Conservation (phyloP, 2,329 filamentous ascomycete genomes). For the Aspergillus ruber region DNA sequence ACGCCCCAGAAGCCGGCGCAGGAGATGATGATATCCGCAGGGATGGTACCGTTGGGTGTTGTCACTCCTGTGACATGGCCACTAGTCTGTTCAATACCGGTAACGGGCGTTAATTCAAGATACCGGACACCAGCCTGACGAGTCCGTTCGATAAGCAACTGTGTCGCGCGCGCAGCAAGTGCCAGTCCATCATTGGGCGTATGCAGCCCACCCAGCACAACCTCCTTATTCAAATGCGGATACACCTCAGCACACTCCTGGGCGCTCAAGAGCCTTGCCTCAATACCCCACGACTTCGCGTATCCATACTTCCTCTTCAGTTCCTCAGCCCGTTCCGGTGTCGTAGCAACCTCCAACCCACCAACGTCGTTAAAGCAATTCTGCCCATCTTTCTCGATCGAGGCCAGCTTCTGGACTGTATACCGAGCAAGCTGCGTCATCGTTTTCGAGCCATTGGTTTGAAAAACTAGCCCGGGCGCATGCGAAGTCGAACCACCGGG, state of each 20-base stretch:
- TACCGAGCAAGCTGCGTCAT: slow-evolving; percentile 56
- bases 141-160: slow-evolving; percentile 55
- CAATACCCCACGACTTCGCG: slow-evolving; percentile 56
- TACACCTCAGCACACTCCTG: slow-evolving; percentile 51
- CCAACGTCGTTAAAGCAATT: slow-evolving; percentile 57
- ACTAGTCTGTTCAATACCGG: slow-evolving; percentile 46
- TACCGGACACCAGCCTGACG: slow-evolving; percentile 54
- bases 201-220: slow-evolving; percentile 54
- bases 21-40: slow-evolving; percentile 56
- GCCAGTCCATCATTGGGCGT: slow-evolving; percentile 58
- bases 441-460: slow-evolving; percentile 45
- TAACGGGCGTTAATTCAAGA: slow-evolving; percentile 51
- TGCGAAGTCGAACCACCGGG: slow-evolving; percentile 62
- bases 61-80: slow-evolving; percentile 52
- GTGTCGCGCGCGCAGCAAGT: slow-evolving; percentile 55
- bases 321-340: slow-evolving; percentile 52
- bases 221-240: slow-evolving; percentile 48
- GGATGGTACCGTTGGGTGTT: slow-evolving; percentile 44
- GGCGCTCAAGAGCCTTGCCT: slow-evolving; percentile 45
- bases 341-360: slow-evolving; percentile 58
- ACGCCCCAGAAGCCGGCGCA: slow-evolving; percentile 63
- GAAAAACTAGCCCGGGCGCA: slow-evolving; percentile 59
- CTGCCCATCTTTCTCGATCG: slow-evolving; percentile 44
- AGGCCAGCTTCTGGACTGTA: slow-evolving; percentile 55
- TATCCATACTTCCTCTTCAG: slow-evolving; percentile 58